Evolutionary conservation across 192 early-diverging fungal genomes (phyloP).

Genomic region (Podila epigama): DNA sequence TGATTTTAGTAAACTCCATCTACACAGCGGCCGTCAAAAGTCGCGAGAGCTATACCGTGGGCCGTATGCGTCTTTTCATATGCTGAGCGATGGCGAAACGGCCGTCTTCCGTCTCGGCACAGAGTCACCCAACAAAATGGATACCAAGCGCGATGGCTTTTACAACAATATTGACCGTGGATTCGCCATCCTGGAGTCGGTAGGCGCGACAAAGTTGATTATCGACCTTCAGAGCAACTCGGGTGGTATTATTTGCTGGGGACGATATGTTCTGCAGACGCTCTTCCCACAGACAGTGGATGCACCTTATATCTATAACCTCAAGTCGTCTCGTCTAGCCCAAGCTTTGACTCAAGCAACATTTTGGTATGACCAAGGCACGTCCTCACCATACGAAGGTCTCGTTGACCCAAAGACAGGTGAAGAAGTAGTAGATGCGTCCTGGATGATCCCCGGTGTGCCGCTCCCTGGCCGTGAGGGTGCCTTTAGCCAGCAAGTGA

Average conservation of each 20-base stretch:
- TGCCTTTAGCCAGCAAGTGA: conserved; percentile 14
- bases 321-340: conserved; percentile 28
- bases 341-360: conserved; percentile 32
- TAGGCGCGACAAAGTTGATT: conserved; percentile 30
- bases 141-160: conserved; percentile 6
- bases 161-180: conserved; percentile 40
- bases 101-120: conserved; percentile 36
- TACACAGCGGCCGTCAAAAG: neutral
- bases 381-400: conserved; percentile 22
- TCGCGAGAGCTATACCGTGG: conserved; percentile 1
- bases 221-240: conserved; percentile 41
- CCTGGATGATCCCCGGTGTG: conserved; percentile 30
- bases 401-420: conserved; percentile 34
- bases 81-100: conserved; percentile 29
- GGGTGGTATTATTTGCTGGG: conserved; percentile 47
- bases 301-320: conserved; percentile 37
- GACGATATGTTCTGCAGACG: conserved; percentile 38
- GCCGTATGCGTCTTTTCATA: conserved; percentile 31
- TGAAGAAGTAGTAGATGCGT: conserved; percentile 3
- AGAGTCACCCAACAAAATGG: conserved; percentile 24
- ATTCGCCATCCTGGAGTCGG: conserved; percentile 17
- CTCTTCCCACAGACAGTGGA: conserved; percentile 31
- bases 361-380: conserved; percentile 2
- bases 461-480: conserved; percentile 17
- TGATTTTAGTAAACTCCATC: conserved; percentile 12